Conservation (phyloP, 106 monocot genomes). For the Dendrobium officinale region DNA sequence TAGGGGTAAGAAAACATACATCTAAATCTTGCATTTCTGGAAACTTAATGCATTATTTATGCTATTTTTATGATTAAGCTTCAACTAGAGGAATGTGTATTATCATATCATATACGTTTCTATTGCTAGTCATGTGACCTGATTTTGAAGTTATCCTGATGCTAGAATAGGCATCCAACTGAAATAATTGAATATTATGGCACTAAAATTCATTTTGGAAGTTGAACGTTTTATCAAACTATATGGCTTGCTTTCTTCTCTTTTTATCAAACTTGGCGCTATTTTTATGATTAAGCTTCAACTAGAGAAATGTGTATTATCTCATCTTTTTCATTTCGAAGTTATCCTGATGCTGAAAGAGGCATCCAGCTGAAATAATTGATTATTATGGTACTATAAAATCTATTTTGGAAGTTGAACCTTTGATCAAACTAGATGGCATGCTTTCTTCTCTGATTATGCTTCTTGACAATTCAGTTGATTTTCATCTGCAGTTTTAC, state of each 20-base stretch:
- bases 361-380: neutral
- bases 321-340: neutral
- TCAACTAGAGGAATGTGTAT: neutral
- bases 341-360: neutral
- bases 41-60: neutral
- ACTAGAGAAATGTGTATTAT: neutral
- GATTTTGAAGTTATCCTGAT: neutral
- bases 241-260: neutral
- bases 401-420: neutral
- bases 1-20: neutral
- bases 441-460: constrained; percentile 1
- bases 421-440: neutral
- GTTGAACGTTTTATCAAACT: neutral
- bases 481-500: constrained; percentile 31
- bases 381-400: neutral
- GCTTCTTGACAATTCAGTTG: neutral
- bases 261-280: neutral
- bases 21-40: neutral
- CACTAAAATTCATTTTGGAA: neutral
- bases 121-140: too few species aligned
- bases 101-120: neutral
- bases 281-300: neutral
- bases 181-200: neutral
- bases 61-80: neutral
- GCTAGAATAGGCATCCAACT: neutral